Percentiles rank a stretch among this genome's conserved stretches.
These are phyloP conservation scores for Melastoma malabathricum DNA, from an alignment of 345 rosid genomes.

Conservation along the genomic window DNA sequence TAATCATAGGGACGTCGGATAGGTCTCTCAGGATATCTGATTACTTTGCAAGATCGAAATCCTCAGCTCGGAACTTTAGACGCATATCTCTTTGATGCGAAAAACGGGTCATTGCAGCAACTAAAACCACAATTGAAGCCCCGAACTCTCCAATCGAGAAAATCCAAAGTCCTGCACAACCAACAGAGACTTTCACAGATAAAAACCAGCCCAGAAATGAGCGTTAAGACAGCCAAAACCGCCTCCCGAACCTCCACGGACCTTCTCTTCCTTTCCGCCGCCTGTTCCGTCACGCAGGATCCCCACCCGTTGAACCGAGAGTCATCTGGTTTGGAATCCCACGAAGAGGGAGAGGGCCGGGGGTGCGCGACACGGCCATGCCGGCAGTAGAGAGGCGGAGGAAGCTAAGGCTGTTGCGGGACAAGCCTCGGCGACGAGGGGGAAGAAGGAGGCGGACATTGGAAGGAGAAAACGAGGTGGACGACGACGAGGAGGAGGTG, in stretches of 20 bases:
- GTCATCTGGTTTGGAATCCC: constrained; percentile 27
- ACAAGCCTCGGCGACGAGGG: too few species aligned
- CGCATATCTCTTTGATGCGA: constrained; percentile 40
- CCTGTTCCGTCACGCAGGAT: constrained; percentile 17
- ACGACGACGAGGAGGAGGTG: constrained; percentile 11
- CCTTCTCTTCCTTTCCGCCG: constrained; percentile 21
- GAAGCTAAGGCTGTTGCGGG: constrained; percentile 10
- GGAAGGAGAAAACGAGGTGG: constrained; percentile 1
- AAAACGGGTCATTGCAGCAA: constrained; percentile 50
- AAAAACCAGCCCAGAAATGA: not conserved
- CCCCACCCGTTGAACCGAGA: constrained; percentile 51
- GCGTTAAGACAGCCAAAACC: not conserved
- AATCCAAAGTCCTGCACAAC: constrained; percentile 28
- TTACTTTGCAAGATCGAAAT: too few species aligned
- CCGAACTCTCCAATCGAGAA: constrained; percentile 39
- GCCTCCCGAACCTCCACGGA: constrained; percentile 3
- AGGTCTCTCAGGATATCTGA: too few species aligned
- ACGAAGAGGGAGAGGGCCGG: constrained; percentile 20
- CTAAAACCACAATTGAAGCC: constrained; percentile 29
- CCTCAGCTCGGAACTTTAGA: not conserved
- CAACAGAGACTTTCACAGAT: not conserved
- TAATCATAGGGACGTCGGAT: too few species aligned
- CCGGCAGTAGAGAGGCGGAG: constrained; percentile 31
- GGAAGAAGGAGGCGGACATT: too few species aligned
- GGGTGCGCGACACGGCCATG: constrained; percentile 2